Evolutionary conservation across 768 basidiomycete species (phyloP).

Genomic region (Ramaria rubella): DNA sequence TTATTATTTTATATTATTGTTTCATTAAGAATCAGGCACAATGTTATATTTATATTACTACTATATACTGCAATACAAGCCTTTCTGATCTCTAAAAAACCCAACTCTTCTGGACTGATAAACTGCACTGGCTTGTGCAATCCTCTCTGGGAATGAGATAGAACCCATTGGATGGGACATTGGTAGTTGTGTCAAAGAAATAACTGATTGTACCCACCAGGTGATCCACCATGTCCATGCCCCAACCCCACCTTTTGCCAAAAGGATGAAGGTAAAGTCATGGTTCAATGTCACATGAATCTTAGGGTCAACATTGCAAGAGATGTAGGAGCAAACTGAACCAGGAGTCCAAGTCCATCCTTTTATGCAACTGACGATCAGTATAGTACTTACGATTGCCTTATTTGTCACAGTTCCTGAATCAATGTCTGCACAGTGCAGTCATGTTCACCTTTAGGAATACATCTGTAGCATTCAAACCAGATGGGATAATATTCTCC

Average conservation of each 20-base stretch:
- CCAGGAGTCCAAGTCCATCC: no score
- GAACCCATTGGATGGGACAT: constrained; percentile 43
- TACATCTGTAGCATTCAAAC: constrained; percentile 35
- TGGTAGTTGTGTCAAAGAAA: constrained; percentile 40
- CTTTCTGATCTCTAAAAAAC: no score
- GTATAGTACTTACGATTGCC: constrained; percentile 34
- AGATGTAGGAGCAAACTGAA: no score
- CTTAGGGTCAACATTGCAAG: constrained; percentile 46
- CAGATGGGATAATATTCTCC: constrained; percentile 38
- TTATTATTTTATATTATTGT: no score
- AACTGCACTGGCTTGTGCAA: constrained; percentile 37
- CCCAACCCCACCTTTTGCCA: constrained; percentile 47
- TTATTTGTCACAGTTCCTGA: constrained; percentile 41
- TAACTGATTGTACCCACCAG: constrained; percentile 47
- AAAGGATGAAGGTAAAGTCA: constrained; percentile 43
- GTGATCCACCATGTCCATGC: constrained; percentile 58
- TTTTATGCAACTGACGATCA: constrained; percentile 35
- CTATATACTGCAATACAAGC: no score
- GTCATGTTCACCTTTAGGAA: constrained; percentile 49
- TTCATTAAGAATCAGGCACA: no score
- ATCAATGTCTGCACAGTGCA: constrained; percentile 35
- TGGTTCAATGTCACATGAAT: constrained; percentile 29
- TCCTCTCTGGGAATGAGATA: constrained; percentile 49
- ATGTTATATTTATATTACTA: no score
- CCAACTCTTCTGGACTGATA: no score